Base-by-base conservation (phyloP, 2,329 filamentous ascomycete species). In the Diplodia scrobiculata region DNA sequence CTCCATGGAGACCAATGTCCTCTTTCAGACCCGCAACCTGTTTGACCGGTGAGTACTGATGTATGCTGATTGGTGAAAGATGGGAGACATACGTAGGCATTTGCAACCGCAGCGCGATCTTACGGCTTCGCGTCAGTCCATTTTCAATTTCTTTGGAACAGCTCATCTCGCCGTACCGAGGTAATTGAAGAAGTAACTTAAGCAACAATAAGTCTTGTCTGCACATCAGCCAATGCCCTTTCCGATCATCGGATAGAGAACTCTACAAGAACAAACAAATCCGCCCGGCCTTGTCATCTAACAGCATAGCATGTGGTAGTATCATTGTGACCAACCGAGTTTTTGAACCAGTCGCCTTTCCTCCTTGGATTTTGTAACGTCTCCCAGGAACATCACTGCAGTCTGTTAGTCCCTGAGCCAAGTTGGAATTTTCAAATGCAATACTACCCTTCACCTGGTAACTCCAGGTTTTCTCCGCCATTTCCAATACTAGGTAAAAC, bases 151-250 rank as follows among this genome's bases (percentile, higher is more conserved):
- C 11, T 7, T 29, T 11, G 9, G 13, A 25, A 1, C 21, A 45
- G 58, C 60, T 5, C 5, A 17, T 3, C 14, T 19, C 5, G 34
- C 7, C 69, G 45, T 14, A 70, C 72, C 73, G 21, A 74, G 66
- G 54, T 74, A 74, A 21, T 74, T 74, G 69, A 74, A 74, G n/a
- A 74, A 74, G 63, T 74, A 74, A 17, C 71, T 72, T 27, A 72
- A 69, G 58, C 73, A 74, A 52, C 72, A 74, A 58, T 74, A 74
- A 25, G 73, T 68, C 70, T 72, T 50, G 34, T 54, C 19, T 14
- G 66, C 9, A 19, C 38, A 41, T 65, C 36, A 55, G 27, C n/a
- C 6, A 2, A 36, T 25, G n/a, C 34, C 19, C 41, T 10, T 17
- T 54, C n/a, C 17, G 14, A n/a, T n/a, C 17, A 27, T 38, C 50